phyloP scores from a whole-genome alignment of 257 asterid species.

The Avicennia marina region DNA sequence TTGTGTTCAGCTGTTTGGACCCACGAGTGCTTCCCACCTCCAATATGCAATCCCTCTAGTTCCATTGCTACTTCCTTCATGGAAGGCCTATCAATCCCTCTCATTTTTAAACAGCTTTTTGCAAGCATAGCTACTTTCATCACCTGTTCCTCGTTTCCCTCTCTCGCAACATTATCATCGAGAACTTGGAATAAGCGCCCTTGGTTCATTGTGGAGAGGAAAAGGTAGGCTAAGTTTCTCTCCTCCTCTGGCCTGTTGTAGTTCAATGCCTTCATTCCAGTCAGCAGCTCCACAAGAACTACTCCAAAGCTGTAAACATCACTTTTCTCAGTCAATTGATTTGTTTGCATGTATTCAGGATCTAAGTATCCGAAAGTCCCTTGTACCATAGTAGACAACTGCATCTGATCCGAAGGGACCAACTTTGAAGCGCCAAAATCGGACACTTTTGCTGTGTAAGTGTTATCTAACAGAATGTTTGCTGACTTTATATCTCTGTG shows the following conservation, averaged over 20 bases:
- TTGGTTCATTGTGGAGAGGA: conserved; percentile 11
- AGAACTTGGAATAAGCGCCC: conserved; percentile 11
- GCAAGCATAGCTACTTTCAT: conserved; percentile 15
- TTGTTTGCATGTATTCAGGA: conserved; percentile 37
- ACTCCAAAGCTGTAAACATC: conserved; percentile 42
- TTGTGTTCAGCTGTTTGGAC: background rate
- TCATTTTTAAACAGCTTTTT: conserved; percentile 9
- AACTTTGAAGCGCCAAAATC: conserved; percentile 37
- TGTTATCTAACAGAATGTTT: conserved; percentile 30
- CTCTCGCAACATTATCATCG: conserved; percentile 15
- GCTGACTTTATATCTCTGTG: conserved; percentile 42
- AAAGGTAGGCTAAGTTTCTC: conserved; percentile 13
- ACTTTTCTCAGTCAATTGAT: conserved; percentile 29
- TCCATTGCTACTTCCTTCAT: conserved; percentile 25
- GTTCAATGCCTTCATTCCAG: conserved; percentile 18
- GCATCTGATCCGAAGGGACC: conserved; percentile 24
- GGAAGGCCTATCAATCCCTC: conserved; percentile 14
- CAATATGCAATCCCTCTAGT: conserved; percentile 7
- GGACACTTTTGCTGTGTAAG: conserved; percentile 26
- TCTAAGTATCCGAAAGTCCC: conserved; percentile 40
- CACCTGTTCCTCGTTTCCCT: background rate
- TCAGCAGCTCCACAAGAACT: conserved; percentile 25
- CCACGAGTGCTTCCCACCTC: conserved; percentile 6
- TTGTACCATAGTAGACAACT: conserved; percentile 31
- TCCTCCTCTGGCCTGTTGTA: conserved; percentile 19